These are phyloP conservation scores for Cercospora canescens DNA, from an alignment of 2,329 filamentous ascomycete species.

Conservation along the genomic window DNA sequence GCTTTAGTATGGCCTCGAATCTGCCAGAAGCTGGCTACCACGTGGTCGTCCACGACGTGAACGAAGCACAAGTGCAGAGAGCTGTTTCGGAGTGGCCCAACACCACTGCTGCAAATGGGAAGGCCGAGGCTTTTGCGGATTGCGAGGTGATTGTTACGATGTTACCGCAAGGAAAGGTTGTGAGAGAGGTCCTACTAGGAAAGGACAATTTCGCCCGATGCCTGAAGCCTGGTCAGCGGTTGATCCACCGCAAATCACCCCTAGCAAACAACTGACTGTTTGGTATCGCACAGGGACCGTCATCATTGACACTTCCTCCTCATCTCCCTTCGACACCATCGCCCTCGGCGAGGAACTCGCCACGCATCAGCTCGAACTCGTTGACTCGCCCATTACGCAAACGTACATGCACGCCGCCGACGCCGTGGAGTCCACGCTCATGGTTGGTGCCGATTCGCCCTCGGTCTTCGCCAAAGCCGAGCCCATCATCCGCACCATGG, in stretches of 20 bases:
- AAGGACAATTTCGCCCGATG: constrained; percentile 32
- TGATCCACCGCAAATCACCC: too few species aligned
- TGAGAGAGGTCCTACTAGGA: constrained; percentile 35
- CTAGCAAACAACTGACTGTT: background rate
- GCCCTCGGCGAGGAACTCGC: constrained; percentile 36
- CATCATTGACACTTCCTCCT: constrained; percentile 39
- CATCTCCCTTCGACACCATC: constrained; percentile 38
- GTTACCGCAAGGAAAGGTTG: constrained; percentile 39
- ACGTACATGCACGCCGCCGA: constrained; percentile 40
- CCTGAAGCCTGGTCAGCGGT: constrained; percentile 28
- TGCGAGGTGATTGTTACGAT: constrained; percentile 39
- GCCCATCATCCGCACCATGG: constrained; percentile 38
- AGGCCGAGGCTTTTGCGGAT: constrained; percentile 33
- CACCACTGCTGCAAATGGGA: constrained; percentile 31
- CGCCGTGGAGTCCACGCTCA: constrained; percentile 37
- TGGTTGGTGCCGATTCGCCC: constrained; percentile 35
- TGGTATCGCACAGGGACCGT: constrained; percentile 33
- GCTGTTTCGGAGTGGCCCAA: constrained; percentile 32
- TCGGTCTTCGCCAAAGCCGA: constrained; percentile 34
- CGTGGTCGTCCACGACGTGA: constrained; percentile 35
- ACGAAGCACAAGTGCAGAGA: constrained; percentile 26
- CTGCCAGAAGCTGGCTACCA: constrained; percentile 36
- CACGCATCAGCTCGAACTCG: constrained; percentile 33
- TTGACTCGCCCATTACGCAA: constrained; percentile 41
- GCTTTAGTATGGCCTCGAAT: constrained; percentile 37